phyloP scores from a whole-genome alignment of 1,284 basidiomycete species.

The Ustilago bromivora region DNA sequence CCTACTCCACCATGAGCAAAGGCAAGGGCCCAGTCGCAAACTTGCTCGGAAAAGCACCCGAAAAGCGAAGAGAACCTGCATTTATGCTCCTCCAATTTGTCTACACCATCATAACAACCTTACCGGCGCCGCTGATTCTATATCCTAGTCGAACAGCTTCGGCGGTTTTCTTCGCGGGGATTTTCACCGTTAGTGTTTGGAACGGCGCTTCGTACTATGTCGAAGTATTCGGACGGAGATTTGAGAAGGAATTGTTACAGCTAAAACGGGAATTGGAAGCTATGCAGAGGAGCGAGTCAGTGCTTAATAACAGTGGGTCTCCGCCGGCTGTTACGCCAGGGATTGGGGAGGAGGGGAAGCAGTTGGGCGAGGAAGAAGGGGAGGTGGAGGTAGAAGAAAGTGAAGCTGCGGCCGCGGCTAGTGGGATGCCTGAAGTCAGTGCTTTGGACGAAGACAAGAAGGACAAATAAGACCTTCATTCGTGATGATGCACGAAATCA shows the following conservation, averaged over 20 bases:
- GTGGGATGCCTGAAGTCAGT: conserved; percentile 16
- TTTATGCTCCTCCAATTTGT: conserved; percentile 72
- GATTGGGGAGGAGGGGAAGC: background rate
- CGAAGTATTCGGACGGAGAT: conserved; percentile 72
- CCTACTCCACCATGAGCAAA: conserved; percentile 55
- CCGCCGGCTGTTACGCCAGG: background rate
- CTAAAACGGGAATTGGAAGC: conserved; percentile 43
- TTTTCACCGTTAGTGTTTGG: conserved; percentile 53
- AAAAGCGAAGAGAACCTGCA: conserved; percentile 42
- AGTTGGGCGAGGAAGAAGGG: conserved; percentile 8
- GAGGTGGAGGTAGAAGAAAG: conserved; percentile 10
- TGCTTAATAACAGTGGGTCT: conserved; percentile 5
- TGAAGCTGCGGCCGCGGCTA: conserved; percentile 29
- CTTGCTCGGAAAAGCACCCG: conserved; percentile 53
- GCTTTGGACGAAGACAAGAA: conserved; percentile 19
- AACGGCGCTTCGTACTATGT: conserved; percentile 70
- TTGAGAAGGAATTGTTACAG: conserved; percentile 56
- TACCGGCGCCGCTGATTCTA: conserved; percentile 84
- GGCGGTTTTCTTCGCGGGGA: conserved; percentile 76
- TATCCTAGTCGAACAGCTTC: conserved; percentile 83
- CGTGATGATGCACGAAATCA: background rate
- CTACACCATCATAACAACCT: conserved; percentile 85
- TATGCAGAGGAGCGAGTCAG: conserved; percentile 27
- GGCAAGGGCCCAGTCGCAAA: conserved; percentile 62
- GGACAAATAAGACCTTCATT: conserved; percentile 10